Conservation (phyloP, 371 early-diverging fungal species). For the Mortierella sp. region DNA sequence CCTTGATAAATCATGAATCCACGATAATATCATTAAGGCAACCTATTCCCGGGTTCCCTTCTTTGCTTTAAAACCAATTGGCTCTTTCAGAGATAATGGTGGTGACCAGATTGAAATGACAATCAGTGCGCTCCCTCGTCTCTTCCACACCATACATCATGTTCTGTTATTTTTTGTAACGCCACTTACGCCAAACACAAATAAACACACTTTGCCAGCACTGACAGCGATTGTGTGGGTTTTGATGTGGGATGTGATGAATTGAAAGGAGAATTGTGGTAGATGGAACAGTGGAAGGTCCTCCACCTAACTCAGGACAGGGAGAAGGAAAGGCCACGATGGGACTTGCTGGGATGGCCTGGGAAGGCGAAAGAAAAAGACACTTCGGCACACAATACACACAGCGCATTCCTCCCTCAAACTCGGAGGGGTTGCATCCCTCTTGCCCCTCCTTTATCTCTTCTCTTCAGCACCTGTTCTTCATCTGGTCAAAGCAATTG, state of each 20-base stretch:
- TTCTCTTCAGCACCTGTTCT: not conserved
- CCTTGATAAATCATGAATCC: not conserved
- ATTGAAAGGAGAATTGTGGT: not conserved
- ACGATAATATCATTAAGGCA: not conserved
- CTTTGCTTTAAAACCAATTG: not conserved
- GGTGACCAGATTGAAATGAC: not conserved
- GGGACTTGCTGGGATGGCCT: slow-evolving; percentile 27
- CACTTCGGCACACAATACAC: slow-evolving; percentile 2
- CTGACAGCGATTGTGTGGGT: not conserved
- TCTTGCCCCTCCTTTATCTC: not conserved
- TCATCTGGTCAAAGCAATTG: not conserved
- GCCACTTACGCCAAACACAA: not conserved
- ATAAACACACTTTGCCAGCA: not conserved
- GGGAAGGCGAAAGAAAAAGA: slow-evolving; percentile 18
- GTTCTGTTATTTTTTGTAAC: not conserved
- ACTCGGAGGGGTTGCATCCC: not conserved
- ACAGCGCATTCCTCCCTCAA: not conserved
- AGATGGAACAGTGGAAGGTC: not conserved
- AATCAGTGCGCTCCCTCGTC: not conserved
- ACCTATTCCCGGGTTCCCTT: not conserved
- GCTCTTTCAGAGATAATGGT: not conserved
- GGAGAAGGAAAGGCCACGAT: not conserved
- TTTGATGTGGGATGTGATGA: not conserved
- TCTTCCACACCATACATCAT: not conserved
- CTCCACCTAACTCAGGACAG: not conserved